Percentiles rank a stretch among this genome's conserved stretches.
phyloP scores from a whole-genome alignment of 441 rosid genomes.

The Brassica hybrid region DNA sequence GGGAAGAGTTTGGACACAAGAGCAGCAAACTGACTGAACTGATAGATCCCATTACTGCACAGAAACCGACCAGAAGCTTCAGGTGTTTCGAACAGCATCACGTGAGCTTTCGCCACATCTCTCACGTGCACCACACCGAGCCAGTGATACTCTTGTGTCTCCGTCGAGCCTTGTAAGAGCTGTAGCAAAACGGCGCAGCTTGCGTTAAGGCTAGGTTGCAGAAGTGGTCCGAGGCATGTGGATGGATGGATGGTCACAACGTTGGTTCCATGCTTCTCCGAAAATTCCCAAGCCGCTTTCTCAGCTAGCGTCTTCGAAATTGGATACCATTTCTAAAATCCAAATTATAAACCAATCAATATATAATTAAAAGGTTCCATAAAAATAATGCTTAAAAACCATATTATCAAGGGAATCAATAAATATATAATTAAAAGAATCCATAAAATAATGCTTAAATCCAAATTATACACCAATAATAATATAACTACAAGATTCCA shows the following conservation, averaged over 20 bases:
- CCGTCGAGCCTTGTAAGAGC: slow-evolving; percentile 70
- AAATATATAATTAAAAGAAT: too few relatives aligned
- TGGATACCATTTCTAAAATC: slow-evolving; percentile 70
- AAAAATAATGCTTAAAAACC: too few relatives aligned
- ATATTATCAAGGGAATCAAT: too few relatives aligned
- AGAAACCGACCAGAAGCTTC: slow-evolving; percentile 78
- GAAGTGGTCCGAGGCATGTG: slow-evolving; percentile 76
- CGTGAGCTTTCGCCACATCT: slow-evolving; percentile 78
- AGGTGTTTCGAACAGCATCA: slow-evolving; percentile 64
- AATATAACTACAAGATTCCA: background rate
- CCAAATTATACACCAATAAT: background rate
- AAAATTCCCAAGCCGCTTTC: slow-evolving; percentile 80
- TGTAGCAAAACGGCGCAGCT: slow-evolving; percentile 76
- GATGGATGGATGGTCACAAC: slow-evolving; percentile 75
- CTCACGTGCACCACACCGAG: slow-evolving; percentile 80
- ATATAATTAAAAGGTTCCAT: background rate
- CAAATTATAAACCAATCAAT: background rate
- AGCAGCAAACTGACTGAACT: slow-evolving; percentile 72
- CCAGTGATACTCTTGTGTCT: slow-evolving; percentile 81
- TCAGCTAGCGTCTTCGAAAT: slow-evolving; percentile 88
- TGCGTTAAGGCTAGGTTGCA: slow-evolving; percentile 78
- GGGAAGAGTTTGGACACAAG: slow-evolving; percentile 72
- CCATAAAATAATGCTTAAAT: background rate
- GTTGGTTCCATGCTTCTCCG: slow-evolving; percentile 65
- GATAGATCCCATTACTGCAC: slow-evolving; percentile 82